Evolutionary conservation across 192 early-diverging fungal species (phyloP).

Genomic region (Coemansia sp.): DNA sequence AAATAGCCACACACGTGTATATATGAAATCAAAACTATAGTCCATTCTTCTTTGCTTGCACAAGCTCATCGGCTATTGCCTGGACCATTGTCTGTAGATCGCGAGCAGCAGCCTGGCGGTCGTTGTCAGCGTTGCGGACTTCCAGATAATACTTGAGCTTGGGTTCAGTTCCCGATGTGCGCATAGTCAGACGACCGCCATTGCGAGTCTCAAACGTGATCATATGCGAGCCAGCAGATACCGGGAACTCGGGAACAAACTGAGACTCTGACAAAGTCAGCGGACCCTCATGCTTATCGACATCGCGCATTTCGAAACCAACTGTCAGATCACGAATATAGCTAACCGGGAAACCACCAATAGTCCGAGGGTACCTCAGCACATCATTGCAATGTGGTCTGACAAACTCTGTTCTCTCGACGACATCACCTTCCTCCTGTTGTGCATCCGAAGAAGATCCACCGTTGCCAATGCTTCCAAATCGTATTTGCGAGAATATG

Average conservation of each 20-base stretch:
- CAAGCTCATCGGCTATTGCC: conserved; percentile 55
- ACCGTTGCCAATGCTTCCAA: conserved; percentile 47
- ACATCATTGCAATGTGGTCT: conserved; percentile 25
- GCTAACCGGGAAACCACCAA: conserved; percentile 68
- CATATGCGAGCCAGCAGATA: conserved; percentile 81
- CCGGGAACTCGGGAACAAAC: conserved; percentile 67
- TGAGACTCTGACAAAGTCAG: conserved; percentile 19
- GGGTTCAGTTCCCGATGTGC: conserved; percentile 84
- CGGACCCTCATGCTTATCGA: conserved; percentile 27
- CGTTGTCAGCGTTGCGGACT: conserved; percentile 45
- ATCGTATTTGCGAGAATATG: conserved; percentile 85
- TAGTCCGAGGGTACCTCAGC: conserved; percentile 68
- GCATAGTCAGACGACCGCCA: conserved; percentile 64
- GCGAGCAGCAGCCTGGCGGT: conserved; percentile 51
- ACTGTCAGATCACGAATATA: conserved; percentile 84
- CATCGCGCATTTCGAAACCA: conserved; percentile 74
- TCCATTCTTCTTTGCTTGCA: conserved; percentile 28
- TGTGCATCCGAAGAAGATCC: too few relatives aligned
- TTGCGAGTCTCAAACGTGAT: conserved; percentile 82
- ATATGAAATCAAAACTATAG: conserved; percentile 10
- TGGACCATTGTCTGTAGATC: conserved; percentile 56
- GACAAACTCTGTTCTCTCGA: conserved; percentile 24
- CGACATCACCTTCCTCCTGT: neutral
- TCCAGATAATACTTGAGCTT: conserved; percentile 89
- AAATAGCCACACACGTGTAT: neutral